Evolutionary conservation across 176 grass and related monocot genomes (phyloP).

Genomic region (Zoysia pacifica): DNA sequence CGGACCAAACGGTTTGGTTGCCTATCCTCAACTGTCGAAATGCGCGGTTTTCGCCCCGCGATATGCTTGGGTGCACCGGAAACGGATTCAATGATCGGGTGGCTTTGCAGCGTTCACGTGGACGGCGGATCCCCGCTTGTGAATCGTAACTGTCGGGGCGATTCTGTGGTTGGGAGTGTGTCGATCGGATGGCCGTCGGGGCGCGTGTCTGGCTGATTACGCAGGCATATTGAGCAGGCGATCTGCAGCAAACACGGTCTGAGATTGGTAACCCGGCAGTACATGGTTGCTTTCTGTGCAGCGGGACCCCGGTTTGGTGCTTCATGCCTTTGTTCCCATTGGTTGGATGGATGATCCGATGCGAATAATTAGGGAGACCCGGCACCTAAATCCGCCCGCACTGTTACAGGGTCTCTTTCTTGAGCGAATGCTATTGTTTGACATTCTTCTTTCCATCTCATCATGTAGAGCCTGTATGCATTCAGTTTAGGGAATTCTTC

Average conservation of each 20-base stretch:
- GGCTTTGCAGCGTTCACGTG: too few species aligned
- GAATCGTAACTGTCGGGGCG: too few species aligned
- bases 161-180: too few species aligned
- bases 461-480: not conserved
- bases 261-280: not conserved
- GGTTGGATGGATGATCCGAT: not conserved
- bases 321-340: slow-evolving; percentile 31
- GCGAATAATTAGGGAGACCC: slow-evolving; percentile 6
- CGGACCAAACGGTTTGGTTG: too few species aligned
- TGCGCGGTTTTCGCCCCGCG: too few species aligned
- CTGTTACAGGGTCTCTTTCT: not conserved
- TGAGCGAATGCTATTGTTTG: not conserved
- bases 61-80: too few species aligned
- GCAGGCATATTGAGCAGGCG: not conserved
- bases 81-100: too few species aligned
- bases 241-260: not conserved
- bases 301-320: slow-evolving; percentile 13
- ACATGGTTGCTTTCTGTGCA: slow-evolving; percentile 32
- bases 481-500: not conserved
- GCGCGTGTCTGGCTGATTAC: not conserved
- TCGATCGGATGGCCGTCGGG: too few species aligned
- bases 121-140: too few species aligned
- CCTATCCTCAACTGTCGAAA: too few species aligned
- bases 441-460: not conserved
- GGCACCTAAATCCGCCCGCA: not conserved